Percentiles rank a stretch among this genome's conserved stretches.
Evolutionary conservation across 352 stramenopile species (phyloP).

Genomic region (Phytophthora ramorum): DNA sequence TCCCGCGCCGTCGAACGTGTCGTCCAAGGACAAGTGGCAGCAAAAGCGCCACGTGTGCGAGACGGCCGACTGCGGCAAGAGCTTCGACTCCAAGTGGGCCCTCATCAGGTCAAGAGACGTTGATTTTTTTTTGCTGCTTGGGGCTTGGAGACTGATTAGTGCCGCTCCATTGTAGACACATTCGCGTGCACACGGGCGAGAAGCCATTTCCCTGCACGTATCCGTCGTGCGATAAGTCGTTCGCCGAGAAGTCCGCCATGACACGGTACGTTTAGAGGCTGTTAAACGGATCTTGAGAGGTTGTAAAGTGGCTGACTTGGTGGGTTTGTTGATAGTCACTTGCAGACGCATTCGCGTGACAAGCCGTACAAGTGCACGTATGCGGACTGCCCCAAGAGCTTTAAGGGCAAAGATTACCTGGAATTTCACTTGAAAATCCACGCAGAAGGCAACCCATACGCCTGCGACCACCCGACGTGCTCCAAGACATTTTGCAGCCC

Average conservation of each 20-base stretch:
- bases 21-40: conserved; percentile 69
- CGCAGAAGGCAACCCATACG: conserved; percentile 80
- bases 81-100: conserved; percentile 88
- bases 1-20: conserved; percentile 45
- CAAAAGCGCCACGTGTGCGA: conserved; percentile 80
- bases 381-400: conserved; percentile 86
- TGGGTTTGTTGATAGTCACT: conserved; percentile 48
- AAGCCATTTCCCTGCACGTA: conserved; percentile 89
- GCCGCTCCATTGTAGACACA: conserved; percentile 58
- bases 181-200: conserved; percentile 88
- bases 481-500: conserved; percentile 88
- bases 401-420: conserved; percentile 89
- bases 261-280: conserved; percentile 53
- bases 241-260: conserved; percentile 90
- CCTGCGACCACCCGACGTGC: conserved; percentile 79
- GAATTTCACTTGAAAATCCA: conserved; percentile 90
- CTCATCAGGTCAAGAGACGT: conserved; percentile 63
- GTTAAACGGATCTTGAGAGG: conserved; percentile 23
- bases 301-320: conserved; percentile 11
- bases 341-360: conserved; percentile 85
- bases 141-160: conserved; percentile 12
- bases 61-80: conserved; percentile 74
- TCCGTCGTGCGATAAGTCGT: conserved; percentile 87
- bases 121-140: conserved; percentile 2
- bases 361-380: conserved; percentile 91